Conservation (phyloP, 148 eudicot species). For the Arbutus unedo region DNA sequence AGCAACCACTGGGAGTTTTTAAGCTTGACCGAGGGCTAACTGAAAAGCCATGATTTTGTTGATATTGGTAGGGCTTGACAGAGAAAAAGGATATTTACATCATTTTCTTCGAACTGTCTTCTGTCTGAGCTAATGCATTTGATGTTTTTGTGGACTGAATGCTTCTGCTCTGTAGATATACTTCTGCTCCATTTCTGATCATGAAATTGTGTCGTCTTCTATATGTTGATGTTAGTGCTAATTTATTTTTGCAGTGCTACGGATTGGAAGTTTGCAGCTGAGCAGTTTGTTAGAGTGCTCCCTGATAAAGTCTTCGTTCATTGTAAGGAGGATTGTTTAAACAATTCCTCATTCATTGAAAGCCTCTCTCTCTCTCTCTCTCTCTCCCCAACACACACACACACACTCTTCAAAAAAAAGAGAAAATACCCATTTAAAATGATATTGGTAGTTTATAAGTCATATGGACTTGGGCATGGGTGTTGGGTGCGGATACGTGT, state of each 20-base stretch:
- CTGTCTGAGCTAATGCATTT: background rate
- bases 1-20: background rate
- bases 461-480: background rate
- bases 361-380: background rate
- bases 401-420: no score
- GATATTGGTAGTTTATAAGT: background rate
- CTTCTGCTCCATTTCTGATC: background rate
- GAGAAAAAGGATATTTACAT: background rate
- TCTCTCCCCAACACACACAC: no score
- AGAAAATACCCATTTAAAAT: background rate
- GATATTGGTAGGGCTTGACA: background rate
- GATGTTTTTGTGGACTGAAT: constrained; percentile 2
- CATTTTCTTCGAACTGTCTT: background rate
- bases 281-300: constrained; percentile 70
- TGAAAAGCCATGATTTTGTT: background rate
- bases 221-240: background rate
- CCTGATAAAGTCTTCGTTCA: constrained; percentile 91
- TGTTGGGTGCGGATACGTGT: background rate
- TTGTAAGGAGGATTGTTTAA: constrained; percentile 54
- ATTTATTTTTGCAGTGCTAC: constrained; percentile 49
- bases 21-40: background rate
- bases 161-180: background rate
- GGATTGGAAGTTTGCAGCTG: constrained; percentile 93
- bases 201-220: background rate
- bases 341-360: background rate